Base-by-base conservation (phyloP, 2,329 filamentous ascomycete genomes). In the Ophiostoma quercus region DNA sequence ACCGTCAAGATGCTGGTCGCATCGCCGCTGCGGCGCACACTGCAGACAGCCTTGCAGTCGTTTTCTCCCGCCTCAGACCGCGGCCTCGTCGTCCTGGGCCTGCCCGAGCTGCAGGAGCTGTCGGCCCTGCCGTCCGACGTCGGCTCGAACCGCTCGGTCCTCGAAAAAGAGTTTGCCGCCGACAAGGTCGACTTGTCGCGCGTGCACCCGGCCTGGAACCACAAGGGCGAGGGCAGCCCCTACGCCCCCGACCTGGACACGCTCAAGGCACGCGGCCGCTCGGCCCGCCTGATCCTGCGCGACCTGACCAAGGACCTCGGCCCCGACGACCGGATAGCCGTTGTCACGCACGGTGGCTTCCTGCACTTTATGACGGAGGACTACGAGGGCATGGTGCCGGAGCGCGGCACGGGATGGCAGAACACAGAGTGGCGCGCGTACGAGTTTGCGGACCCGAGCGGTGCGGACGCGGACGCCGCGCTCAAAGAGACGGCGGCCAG, bases 301-400 rank as follows among this genome's bases (percentile, higher is more conserved):
- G 79, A 84, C 0, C 72, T 84, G 60, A 63, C 83, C 37, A 77
- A 77, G 1, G 79, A 76, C 1, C 71, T 74, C 1, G 69, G 3
- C 8, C 76, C 73, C 0, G 88, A 91, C 75, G 82, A 80, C 3
- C 85, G 94, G 74, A 85, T 96, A 37, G 71, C 54, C 39, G 69
- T 69, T 9, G 69, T 69, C 6, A 68, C 71, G 62, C 71, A 73
- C 70, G 57, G 60, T 51, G 51, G 67, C 12, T 72, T 71, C 67
- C 77, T 96, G 75, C 93, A 97, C 78, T 96, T 92, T 75, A 80
- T 97, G 73, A 95, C 92, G 0, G 87, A 93, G 74, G 92, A 96
- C 75, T 96, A 89, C 87, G 82, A 87, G 69, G 90, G 88, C 60
- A 84, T 85, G 32, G 77, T 79, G 75, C 75, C 82, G 4, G 14